Conservation (phyloP, 176 grass and related monocot genomes). For the Panicum miliaceum region DNA sequence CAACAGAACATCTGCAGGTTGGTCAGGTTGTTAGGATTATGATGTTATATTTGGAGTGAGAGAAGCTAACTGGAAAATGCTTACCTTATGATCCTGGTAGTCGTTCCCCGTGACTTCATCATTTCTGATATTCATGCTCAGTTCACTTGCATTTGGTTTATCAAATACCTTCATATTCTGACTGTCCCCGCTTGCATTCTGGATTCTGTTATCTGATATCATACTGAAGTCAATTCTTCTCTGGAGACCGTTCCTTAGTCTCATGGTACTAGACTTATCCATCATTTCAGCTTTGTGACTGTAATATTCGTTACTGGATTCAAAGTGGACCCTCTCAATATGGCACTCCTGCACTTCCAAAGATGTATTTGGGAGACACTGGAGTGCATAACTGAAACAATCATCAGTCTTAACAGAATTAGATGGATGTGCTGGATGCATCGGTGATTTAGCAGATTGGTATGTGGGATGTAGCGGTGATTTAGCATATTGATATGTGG, state of each 20-base stretch:
- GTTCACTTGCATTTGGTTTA: slow-evolving; percentile 30
- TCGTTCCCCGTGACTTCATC: slow-evolving; percentile 1
- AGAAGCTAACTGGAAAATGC: slow-evolving; percentile 13
- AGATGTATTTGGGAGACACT: slow-evolving; percentile 32
- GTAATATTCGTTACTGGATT: slow-evolving; percentile 31
- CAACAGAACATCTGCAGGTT: slow-evolving; percentile 15
- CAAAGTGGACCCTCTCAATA: slow-evolving; percentile 30
- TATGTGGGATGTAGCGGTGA: slow-evolving; percentile 9
- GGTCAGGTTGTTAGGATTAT: slow-evolving; percentile 39
- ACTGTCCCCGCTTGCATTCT: background rate
- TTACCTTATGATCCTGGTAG: slow-evolving; percentile 50
- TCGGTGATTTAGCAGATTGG: background rate
- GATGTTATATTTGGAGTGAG: slow-evolving; percentile 50
- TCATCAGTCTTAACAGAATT: slow-evolving; percentile 38
- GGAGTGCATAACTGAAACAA: slow-evolving; percentile 41
- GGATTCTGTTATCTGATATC: slow-evolving; percentile 17
- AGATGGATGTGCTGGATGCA: slow-evolving; percentile 33
- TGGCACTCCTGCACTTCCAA: slow-evolving; percentile 7
- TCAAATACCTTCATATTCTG: slow-evolving; percentile 5
- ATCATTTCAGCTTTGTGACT: slow-evolving; percentile 37
- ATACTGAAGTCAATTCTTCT: slow-evolving; percentile 32
- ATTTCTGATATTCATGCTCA: slow-evolving; percentile 35
- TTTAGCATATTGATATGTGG: background rate
- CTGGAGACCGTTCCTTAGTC: slow-evolving; percentile 1
- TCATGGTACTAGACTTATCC: slow-evolving; percentile 25